phyloP scores from a whole-genome alignment of 1,284 basidiomycete species.

The Ustilago hordei region DNA sequence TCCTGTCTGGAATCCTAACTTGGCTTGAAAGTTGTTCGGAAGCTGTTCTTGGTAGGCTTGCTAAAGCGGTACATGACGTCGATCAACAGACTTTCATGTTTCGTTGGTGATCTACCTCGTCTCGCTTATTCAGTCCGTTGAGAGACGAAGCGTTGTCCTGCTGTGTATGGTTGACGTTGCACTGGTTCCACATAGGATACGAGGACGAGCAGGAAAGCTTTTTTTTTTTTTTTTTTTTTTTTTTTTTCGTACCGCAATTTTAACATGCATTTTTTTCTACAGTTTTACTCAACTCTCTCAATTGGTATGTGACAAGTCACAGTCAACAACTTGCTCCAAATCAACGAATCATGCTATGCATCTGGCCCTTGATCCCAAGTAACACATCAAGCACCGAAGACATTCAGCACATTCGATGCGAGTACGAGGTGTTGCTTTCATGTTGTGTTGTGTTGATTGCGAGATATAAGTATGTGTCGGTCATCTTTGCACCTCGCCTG shows the following conservation, averaged over 20 bases:
- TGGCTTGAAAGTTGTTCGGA: background rate
- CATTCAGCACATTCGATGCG: background rate
- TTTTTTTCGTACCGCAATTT: background rate
- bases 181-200: too few species aligned
- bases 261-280: background rate
- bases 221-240: background rate
- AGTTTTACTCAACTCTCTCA: background rate
- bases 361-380: too few species aligned
- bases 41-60: background rate
- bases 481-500: conserved; percentile 54
- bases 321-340: background rate
- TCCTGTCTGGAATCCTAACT: background rate
- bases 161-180: background rate
- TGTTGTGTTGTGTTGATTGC: background rate
- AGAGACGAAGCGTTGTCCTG: background rate
- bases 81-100: background rate
- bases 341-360: too few species aligned
- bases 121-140: background rate
- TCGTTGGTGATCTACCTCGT: background rate
- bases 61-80: background rate
- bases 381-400: background rate
- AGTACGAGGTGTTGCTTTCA: background rate
- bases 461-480: background rate
- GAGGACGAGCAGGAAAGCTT: background rate
- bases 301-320: background rate